phyloP scores from a whole-genome alignment of 1,139 yeast species.

The Suhomyces taliae region DNA sequence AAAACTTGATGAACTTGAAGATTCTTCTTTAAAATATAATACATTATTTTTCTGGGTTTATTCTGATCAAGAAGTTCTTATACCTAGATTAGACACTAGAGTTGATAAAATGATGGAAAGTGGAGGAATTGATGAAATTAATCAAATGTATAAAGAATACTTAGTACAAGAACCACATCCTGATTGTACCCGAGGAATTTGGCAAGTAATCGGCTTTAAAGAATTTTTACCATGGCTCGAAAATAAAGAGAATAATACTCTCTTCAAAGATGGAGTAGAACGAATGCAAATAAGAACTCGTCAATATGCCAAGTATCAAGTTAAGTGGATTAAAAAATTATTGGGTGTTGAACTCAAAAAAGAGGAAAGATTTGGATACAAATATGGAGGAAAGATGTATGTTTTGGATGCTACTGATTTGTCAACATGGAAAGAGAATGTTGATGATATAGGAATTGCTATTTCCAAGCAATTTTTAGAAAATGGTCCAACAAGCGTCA shows the following conservation, averaged over 20 bases:
- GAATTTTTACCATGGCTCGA: slow-evolving; percentile 84
- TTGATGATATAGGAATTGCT: slow-evolving; percentile 51
- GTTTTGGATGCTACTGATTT: slow-evolving; percentile 78
- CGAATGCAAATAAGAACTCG: slow-evolving; percentile 83
- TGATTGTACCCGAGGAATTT: slow-evolving; percentile 71
- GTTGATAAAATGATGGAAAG: slow-evolving; percentile 77
- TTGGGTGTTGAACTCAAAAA: slow-evolving; percentile 61
- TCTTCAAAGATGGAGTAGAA: slow-evolving; percentile 53
- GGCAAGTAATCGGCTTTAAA: slow-evolving; percentile 96
- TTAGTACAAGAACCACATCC: slow-evolving; percentile 31
- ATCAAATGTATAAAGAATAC: slow-evolving; percentile 53
- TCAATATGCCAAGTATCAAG: slow-evolving; percentile 83
- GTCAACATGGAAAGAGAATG: slow-evolving; percentile 55
- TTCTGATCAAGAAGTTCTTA: slow-evolving; percentile 61
- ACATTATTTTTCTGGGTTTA: slow-evolving; percentile 84
- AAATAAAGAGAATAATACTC: slow-evolving; percentile 17
- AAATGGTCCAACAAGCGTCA: slow-evolving; percentile 27
- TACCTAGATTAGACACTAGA: slow-evolving; percentile 65
- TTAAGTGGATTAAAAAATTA: slow-evolving; percentile 86
- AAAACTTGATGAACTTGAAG: slow-evolving; percentile 40
- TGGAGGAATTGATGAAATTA: slow-evolving; percentile 72
- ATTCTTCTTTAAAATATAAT: slow-evolving; percentile 57
- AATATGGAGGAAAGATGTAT: slow-evolving; percentile 64
- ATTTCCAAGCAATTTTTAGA: slow-evolving; percentile 45
- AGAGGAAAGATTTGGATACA: slow-evolving; percentile 48